Evolutionary conservation across 148 eudicot genomes (phyloP).

Genomic region (Dianthus caryophyllus): DNA sequence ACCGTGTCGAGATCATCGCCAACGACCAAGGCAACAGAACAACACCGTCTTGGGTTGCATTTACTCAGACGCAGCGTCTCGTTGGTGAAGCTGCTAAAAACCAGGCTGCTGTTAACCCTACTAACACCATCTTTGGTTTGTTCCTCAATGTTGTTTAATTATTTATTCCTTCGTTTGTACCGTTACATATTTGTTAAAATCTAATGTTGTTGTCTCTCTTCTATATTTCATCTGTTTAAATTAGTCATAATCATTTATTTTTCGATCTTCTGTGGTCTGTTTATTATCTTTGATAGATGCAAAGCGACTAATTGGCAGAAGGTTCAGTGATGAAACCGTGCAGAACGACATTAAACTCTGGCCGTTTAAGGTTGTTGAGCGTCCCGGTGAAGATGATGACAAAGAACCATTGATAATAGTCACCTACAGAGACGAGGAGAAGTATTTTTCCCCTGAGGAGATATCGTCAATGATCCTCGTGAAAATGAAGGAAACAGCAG

Average conservation of each 20-base stretch:
- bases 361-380: neutral
- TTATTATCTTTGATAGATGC: neutral
- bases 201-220: no score
- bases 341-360: neutral
- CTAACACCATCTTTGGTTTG: neutral
- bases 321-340: neutral
- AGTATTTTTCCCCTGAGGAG: neutral
- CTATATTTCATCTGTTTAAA: no score
- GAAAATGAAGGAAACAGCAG: slow-evolving; percentile 7
- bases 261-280: no score
- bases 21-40: slow-evolving; percentile 12
- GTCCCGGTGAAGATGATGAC: neutral
- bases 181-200: no score
- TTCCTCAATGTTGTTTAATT: neutral
- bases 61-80: neutral
- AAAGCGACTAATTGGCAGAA: neutral
- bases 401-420: neutral
- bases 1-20: slow-evolving; percentile 10
- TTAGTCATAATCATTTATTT: no score
- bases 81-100: neutral
- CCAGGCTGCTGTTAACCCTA: neutral
- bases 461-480: slow-evolving; percentile 13
- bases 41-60: slow-evolving; percentile 12
- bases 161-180: neutral
- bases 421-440: neutral